Conservation (phyloP, 257 asterid genomes). For the Haberlea rhodopensis region DNA sequence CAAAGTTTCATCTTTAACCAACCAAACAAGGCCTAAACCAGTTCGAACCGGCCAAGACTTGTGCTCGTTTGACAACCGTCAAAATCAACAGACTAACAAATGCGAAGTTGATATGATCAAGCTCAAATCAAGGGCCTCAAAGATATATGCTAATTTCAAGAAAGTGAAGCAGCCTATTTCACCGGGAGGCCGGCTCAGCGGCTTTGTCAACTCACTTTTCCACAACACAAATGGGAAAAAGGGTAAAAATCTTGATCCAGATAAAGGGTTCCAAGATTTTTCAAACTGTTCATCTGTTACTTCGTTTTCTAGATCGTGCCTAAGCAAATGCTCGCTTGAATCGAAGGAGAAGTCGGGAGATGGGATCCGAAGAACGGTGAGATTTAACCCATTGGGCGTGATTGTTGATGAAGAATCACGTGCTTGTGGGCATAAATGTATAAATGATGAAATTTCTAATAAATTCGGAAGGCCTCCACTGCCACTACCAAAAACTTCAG, state of each 20-base stretch:
- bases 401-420: no score
- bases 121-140: slow-evolving; percentile 44
- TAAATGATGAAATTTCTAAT: no score
- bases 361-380: no score
- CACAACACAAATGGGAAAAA: slow-evolving; percentile 34
- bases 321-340: no score
- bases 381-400: no score
- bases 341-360: no score
- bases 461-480: no score
- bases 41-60: slow-evolving; percentile 37
- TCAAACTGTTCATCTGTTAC: not conserved
- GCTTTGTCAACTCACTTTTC: slow-evolving; percentile 50
- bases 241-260: slow-evolving; percentile 23
- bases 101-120: slow-evolving; percentile 28
- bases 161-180: slow-evolving; percentile 62
- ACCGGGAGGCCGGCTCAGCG: slow-evolving; percentile 56
- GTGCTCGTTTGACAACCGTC: slow-evolving; percentile 22
- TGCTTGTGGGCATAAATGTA: no score
- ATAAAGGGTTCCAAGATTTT: slow-evolving; percentile 19
- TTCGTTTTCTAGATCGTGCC: no score
- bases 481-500: no score
- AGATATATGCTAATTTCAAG: slow-evolving; percentile 47
- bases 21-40: slow-evolving; percentile 26
- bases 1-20: slow-evolving; percentile 32
- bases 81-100: slow-evolving; percentile 10